These are phyloP conservation scores for Sclerotinia minor DNA, from an alignment of 2,329 filamentous ascomycete species.

Conservation along the genomic window DNA sequence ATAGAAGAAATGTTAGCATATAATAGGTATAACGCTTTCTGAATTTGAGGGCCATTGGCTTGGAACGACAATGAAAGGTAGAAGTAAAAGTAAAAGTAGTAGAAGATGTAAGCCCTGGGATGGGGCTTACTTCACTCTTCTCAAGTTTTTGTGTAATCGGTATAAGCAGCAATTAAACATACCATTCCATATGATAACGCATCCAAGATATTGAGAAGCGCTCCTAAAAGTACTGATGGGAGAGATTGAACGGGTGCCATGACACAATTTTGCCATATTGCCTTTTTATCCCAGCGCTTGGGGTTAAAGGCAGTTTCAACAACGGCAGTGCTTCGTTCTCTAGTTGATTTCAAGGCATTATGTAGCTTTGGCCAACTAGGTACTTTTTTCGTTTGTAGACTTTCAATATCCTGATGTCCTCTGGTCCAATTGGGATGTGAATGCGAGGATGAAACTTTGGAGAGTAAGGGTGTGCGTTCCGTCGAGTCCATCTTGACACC, in stretches of 20 bases:
- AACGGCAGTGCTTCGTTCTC: conserved; percentile 30
- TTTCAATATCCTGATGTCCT: conserved; percentile 40
- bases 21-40: not conserved
- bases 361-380: conserved; percentile 39
- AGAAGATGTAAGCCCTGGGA: not conserved
- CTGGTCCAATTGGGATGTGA: conserved; percentile 39
- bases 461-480: conserved; percentile 40
- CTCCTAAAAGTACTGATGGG: conserved; percentile 83
- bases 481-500: conserved; percentile 33
- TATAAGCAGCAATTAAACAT: conserved; percentile 23
- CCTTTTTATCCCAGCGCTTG: conserved; percentile 68
- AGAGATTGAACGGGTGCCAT: conserved; percentile 69
- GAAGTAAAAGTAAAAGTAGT: not conserved
- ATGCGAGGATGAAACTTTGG: conserved; percentile 28
- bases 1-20: conserved; percentile 56
- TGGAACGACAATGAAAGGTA: not conserved
- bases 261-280: conserved; percentile 64
- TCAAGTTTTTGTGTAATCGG: not conserved
- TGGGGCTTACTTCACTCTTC: not conserved
- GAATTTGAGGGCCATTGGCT: not conserved
- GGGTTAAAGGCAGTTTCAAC: conserved; percentile 53
- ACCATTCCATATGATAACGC: conserved; percentile 81
- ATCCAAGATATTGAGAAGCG: conserved; percentile 90
- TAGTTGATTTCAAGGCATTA: conserved; percentile 33
- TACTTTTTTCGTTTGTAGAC: conserved; percentile 30